Base-by-base conservation (phyloP, 1,139 yeast genomes). In the Yamadazyma spencermartinsiae region DNA sequence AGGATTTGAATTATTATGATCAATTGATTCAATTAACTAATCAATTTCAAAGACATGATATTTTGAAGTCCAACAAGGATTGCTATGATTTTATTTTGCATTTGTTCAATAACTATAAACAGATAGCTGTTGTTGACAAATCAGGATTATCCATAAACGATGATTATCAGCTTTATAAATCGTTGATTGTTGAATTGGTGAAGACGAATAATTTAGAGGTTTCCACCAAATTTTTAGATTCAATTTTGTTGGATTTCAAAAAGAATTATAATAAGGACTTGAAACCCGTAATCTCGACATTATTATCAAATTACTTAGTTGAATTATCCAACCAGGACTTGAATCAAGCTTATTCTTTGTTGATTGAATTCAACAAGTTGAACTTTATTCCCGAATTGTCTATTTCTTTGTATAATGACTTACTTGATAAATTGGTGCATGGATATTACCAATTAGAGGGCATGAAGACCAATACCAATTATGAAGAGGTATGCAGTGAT, bases 191-290 rank as follows among this genome's bases (percentile, higher is more conserved):
- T 31, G 67, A 82, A 1, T 63, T 82, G 40, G 66, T 79, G 7
- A 61, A 63, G 41, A 75, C 76, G 33, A 72, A 72, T 32, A 76
- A 80, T 46, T 48, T 69, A 30, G 62, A 66, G 4, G 50, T 71
- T 26, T 82, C 88, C 1, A 71, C 82, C 0, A 68, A 73, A 45
- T 72, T 82, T 39, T 61, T 84, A 50, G 86, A 82, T 42, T 58
- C 61, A 15, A 61, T 72, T 12, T 55, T 71, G 34, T 34, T 54
- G 0, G 67, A 66, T 34, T 68, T 55, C 48, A 63, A 60, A 43
- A 35, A 41, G 2, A 40, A 54, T 4, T 47, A 55, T 31, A 37
- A 38, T 11, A 41, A 40, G 13, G 42, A 43, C n/a, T 38, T 52
- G 4, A 64, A 64, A 37, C 14, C 32, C 2, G 55, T 58, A 37